A percentile compares a stretch with the other conserved stretches of the same genome.
These are phyloP conservation scores for Neurospora sp. DNA, from an alignment of 495 filamentous ascomycete genomes.

Conservation along the genomic window DNA sequence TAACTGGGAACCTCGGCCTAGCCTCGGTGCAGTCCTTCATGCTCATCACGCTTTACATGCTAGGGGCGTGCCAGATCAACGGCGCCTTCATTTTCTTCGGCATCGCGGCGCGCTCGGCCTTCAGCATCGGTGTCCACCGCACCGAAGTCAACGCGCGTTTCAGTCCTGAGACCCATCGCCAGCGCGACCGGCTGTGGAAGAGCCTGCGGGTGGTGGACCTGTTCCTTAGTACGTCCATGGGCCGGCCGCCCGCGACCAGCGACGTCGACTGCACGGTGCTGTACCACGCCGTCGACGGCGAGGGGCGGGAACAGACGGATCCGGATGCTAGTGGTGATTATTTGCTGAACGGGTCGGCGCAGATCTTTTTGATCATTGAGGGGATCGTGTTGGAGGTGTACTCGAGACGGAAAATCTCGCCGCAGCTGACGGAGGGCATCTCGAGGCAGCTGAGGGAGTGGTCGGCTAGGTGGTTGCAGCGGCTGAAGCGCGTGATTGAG, in stretches of 20 bases:
- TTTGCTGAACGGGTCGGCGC: constrained; percentile 34
- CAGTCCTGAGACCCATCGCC: constrained; percentile 35
- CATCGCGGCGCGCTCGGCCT: constrained; percentile 48
- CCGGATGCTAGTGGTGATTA: not conserved
- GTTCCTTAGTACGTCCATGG: constrained; percentile 50
- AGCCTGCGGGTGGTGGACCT: constrained; percentile 51
- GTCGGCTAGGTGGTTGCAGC: constrained; percentile 29
- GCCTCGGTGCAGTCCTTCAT: constrained; percentile 48
- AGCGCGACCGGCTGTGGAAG: constrained; percentile 51
- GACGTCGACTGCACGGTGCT: constrained; percentile 47
- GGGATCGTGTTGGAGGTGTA: constrained; percentile 34
- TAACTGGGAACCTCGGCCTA: constrained; percentile 46
- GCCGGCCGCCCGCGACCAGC: constrained; percentile 49
- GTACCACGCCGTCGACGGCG: constrained; percentile 16
- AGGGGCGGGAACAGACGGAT: constrained; percentile 23
- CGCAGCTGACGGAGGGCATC: constrained; percentile 36
- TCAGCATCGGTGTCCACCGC: constrained; percentile 51
- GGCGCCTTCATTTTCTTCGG: constrained; percentile 51
- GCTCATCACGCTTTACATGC: constrained; percentile 51
- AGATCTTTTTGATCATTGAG: constrained; percentile 33
- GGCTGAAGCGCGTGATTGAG: constrained; percentile 21
- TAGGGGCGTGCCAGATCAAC: constrained; percentile 50
- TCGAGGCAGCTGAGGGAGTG: constrained; percentile 36
- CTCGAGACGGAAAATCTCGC: constrained; percentile 34
- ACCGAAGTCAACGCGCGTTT: constrained; percentile 51